Percentiles rank a stretch among this genome's conserved stretches.
These are phyloP conservation scores for Coniochaeta prunicola DNA, from an alignment of 2,329 filamentous ascomycete species.

Conservation along the genomic window DNA sequence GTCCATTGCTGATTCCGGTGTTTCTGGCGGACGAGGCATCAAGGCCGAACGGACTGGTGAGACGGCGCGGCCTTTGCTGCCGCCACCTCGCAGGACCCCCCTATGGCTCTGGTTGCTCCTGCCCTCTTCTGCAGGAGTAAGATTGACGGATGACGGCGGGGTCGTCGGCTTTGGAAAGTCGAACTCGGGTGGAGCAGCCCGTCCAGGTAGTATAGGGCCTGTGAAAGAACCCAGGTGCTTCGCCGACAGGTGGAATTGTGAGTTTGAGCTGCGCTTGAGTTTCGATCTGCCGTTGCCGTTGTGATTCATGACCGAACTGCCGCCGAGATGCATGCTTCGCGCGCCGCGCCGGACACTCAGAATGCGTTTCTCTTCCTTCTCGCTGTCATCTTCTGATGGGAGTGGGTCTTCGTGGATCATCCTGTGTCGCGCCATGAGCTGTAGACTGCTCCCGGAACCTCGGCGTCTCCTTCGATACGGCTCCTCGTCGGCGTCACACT, in stretches of 20 bases:
- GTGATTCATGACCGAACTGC: neutral
- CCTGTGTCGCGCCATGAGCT: slow-evolving; percentile 26
- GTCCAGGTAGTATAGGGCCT: neutral
- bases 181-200: slow-evolving; percentile 5
- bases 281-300: slow-evolving; percentile 11
- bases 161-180: slow-evolving; percentile 14
- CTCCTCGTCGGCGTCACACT: slow-evolving; percentile 17
- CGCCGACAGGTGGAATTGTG: slow-evolving; percentile 11
- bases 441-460: slow-evolving; percentile 43
- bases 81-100: neutral
- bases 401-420: slow-evolving; percentile 27
- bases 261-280: slow-evolving; percentile 14
- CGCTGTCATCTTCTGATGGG: slow-evolving; percentile 24
- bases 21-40: neutral
- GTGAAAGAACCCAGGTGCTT: neutral
- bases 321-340: neutral
- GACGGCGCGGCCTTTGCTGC: neutral
- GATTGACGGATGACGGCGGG: neutral
- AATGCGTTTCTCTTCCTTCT: slow-evolving; percentile 18
- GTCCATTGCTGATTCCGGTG: neutral
- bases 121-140: neutral
- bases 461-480: slow-evolving; percentile 31
- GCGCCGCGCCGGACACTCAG: slow-evolving; percentile 10
- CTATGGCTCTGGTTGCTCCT: neutral
- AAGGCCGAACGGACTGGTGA: neutral